Conservation (phyloP, 257 asterid species). For the Nicotiana benthamiana region DNA sequence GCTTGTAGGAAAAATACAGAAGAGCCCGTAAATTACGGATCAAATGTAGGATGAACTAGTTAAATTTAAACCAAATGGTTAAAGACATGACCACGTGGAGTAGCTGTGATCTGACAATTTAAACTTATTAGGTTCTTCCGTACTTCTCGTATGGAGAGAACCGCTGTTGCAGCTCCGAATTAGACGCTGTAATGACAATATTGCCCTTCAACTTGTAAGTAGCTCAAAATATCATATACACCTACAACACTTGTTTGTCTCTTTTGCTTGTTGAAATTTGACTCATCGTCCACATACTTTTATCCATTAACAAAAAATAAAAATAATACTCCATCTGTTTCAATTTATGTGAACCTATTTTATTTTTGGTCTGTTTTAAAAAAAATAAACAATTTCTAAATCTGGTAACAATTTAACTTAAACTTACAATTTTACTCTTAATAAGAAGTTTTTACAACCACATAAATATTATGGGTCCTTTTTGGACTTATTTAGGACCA, state of each 20-base stretch:
- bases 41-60: too few species aligned
- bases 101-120: neutral
- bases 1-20: neutral
- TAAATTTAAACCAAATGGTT: conserved; percentile 10
- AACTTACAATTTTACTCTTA: too few species aligned
- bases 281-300: conserved; percentile 8
- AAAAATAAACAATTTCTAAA: too few species aligned
- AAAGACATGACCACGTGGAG: conserved; percentile 37
- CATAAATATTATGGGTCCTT: too few species aligned
- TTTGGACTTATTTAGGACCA: too few species aligned
- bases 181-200: neutral
- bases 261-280: neutral
- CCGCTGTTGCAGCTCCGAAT: conserved; percentile 8
- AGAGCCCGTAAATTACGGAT: conserved; percentile 42
- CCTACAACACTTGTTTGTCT: neutral
- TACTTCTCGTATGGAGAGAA: conserved; percentile 22
- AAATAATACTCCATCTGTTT: too few species aligned
- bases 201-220: conserved; percentile 14
- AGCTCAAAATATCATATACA: neutral
- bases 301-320: neutral
- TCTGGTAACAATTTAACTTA: too few species aligned
- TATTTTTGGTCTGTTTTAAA: too few species aligned
- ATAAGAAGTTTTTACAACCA: too few species aligned
- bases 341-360: too few species aligned
- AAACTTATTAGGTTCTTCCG: conserved; percentile 15